Conservation (phyloP, 306 rosid genomes). For the Abrus pulchellus region DNA sequence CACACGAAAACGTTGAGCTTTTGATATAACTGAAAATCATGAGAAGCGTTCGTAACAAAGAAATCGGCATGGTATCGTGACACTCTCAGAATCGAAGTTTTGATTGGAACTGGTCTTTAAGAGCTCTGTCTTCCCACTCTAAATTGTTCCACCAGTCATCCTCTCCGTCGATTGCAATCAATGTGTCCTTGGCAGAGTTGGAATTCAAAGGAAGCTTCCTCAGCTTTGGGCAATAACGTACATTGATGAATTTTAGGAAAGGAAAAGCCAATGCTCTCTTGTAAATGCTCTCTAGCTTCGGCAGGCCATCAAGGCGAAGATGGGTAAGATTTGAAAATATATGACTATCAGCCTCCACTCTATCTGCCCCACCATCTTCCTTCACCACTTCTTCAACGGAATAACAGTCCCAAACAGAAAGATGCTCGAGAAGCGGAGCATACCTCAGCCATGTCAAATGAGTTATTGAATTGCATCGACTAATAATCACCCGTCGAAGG, state of each 20-base stretch:
- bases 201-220: slow-evolving; percentile 42
- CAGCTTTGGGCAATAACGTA: neutral
- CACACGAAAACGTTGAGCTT: too few relatives aligned
- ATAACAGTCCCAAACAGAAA: too few relatives aligned
- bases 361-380: neutral
- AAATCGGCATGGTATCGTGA: too few relatives aligned
- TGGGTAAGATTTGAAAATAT: neutral
- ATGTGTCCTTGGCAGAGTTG: neutral
- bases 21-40: too few relatives aligned
- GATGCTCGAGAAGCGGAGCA: neutral
- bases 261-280: slow-evolving; percentile 32
- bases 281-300: slow-evolving; percentile 13
- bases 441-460: slow-evolving; percentile 47
- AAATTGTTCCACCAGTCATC: slow-evolving; percentile 3
- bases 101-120: neutral
- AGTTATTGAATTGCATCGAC: neutral
- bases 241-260: neutral
- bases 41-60: too few relatives aligned
- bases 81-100: neutral
- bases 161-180: neutral
- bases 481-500: neutral
- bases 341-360: neutral
- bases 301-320: rapidly evolving
- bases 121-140: slow-evolving; percentile 18
- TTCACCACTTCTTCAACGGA: slow-evolving; percentile 23